Percentiles rank a stretch among this genome's conserved stretches.
Conservation (phyloP, 352 stramenopile species). For the Pythium sukuiense region DNA sequence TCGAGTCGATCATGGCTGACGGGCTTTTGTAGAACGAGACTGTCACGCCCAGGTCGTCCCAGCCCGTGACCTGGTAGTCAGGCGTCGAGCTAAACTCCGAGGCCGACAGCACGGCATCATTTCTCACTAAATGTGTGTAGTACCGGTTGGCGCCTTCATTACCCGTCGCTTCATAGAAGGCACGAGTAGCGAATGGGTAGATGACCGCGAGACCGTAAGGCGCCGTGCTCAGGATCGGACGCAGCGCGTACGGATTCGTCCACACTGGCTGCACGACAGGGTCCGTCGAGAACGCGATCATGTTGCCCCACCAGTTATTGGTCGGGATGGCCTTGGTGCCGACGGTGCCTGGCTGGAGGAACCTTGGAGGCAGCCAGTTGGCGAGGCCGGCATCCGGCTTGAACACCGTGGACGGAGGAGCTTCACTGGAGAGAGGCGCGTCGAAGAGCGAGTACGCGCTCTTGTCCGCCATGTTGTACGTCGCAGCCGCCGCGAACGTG, state of each 20-base stretch:
- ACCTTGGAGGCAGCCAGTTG: constrained; percentile 49
- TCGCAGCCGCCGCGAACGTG: constrained; percentile 16
- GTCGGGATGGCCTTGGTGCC: constrained; percentile 53
- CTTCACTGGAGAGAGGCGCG: constrained; percentile 31
- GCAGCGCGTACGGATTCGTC: constrained; percentile 66
- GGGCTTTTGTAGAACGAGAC: constrained; percentile 48
- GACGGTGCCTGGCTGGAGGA: constrained; percentile 39
- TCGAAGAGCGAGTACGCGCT: constrained; percentile 32
- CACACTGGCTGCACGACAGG: constrained; percentile 49
- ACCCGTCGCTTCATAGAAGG: constrained; percentile 45
- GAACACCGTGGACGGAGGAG: constrained; percentile 28
- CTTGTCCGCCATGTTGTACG: constrained; percentile 20
- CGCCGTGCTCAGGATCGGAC: constrained; percentile 35
- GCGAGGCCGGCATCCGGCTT: constrained; percentile 28
- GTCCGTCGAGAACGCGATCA: constrained; percentile 43
- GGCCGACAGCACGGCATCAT: constrained; percentile 55
- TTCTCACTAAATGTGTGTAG: constrained; percentile 46
- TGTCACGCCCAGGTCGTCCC: constrained; percentile 54
- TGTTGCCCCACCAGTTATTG: constrained; percentile 78
- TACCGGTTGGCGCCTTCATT: constrained; percentile 49
- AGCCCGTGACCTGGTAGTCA: constrained; percentile 44
- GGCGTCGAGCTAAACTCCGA: constrained; percentile 42
- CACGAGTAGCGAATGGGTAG: constrained; percentile 54
- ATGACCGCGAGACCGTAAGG: constrained; percentile 53
- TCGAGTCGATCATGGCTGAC: constrained; percentile 37